Base-by-base conservation (phyloP, 2,329 filamentous ascomycete genomes). In the Colletotrichum eleusines region DNA sequence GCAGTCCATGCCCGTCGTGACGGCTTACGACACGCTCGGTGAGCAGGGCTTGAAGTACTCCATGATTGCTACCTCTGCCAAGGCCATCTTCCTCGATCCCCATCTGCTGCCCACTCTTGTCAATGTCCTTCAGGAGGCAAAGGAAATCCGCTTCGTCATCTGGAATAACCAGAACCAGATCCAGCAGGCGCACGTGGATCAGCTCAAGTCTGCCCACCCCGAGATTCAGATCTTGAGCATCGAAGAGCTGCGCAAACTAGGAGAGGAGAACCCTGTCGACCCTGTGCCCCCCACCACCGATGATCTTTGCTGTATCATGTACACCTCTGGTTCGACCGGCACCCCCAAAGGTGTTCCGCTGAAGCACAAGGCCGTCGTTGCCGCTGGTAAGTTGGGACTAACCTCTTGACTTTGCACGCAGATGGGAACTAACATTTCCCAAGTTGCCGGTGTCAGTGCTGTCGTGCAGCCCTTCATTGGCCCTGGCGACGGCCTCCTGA, bases 1-100 rank as follows among this genome's bases (percentile, higher is more conserved):
- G 23, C 94, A 97, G 82, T 94, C 91, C 50, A 89, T 96, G 82
- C 89, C 93, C 69, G 92, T 94, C 75, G 92, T 95, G 69, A 95
- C 92, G n/a, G 92, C 92, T 53, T 94, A 94, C 81, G 92, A 94
- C 80, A 94, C 92, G 8, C 88, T 94, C 23, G 92, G 92, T 57
- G 91, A 94, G 79, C 90, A 93, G 76, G 92, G 92, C 53, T 83
- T 94, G 73, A 89, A 88, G 79, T 91, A 94, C 81, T 94, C 92
- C 4, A 87, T 94, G 80, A 85, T 89, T 46, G 91, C 93, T 76
- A 94, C 92, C 59, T 84, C 88, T 73, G 91, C 91, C 71, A 90
- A 90, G 78, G 88, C 88, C 78, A 91, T 94, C 81, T 94, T 83
- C 55, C 71, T 74, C 46, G 72, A 74, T 57, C 72, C 72, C 26